Evolutionary conservation across 208 protist species (phyloP).

Genomic region (Wallacemonas sp.): DNA sequence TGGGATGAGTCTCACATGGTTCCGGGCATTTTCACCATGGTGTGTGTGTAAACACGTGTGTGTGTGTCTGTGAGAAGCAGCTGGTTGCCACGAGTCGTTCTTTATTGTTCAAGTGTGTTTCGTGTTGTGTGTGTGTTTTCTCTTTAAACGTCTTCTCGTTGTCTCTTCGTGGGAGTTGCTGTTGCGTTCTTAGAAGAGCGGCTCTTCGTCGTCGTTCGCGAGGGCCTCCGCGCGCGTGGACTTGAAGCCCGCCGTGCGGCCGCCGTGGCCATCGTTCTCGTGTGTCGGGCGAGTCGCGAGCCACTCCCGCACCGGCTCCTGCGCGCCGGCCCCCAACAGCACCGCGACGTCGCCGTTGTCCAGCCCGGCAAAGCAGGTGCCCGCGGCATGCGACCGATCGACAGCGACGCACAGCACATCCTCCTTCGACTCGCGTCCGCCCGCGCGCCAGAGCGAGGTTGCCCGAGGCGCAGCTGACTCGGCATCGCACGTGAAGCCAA

Average conservation of each 20-base stretch:
- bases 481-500: constrained; percentile 35
- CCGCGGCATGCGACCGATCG: constrained; percentile 28
- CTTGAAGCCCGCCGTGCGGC: constrained; percentile 38
- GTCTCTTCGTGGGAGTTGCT: background rate
- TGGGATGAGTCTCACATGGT: no score
- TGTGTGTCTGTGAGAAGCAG: no score
- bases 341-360: constrained; percentile 64
- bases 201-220: constrained; percentile 25
- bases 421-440: constrained; percentile 47
- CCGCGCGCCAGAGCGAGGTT: constrained; percentile 22
- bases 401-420: constrained; percentile 63
- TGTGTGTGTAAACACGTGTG: no score
- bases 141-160: background rate
- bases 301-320: constrained; percentile 35
- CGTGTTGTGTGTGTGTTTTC: no score
- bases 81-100: no score
- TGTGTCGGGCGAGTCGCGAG: constrained; percentile 39
- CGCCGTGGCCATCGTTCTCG: constrained; percentile 6
- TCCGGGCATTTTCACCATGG: no score
- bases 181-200: constrained; percentile 2
- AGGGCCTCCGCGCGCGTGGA: constrained; percentile 23
- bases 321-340: constrained; percentile 7
- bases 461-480: constrained; percentile 9
- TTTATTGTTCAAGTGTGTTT: no score
- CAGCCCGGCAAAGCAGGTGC: constrained; percentile 60